Percentiles rank a stretch among this genome's conserved stretches.
These are phyloP conservation scores for Trichoderma atrobrunneum DNA, from an alignment of 2,329 filamentous ascomycete species.

Conservation along the genomic window DNA sequence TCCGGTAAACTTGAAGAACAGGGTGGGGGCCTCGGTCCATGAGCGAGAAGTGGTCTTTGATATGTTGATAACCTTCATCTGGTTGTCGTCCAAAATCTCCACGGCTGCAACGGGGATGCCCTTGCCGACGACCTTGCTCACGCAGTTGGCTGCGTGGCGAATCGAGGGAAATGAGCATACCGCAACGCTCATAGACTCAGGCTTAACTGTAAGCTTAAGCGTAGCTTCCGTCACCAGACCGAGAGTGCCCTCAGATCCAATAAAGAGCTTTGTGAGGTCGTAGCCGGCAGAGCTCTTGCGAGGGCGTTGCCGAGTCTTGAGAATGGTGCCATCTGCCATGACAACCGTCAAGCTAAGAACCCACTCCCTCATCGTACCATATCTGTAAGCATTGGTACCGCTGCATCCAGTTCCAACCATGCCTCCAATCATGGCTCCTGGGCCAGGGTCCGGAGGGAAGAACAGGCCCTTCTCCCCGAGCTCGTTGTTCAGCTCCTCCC, in stretches of 20 bases:
- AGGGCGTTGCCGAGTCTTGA: conserved; percentile 84
- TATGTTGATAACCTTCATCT: conserved; percentile 71
- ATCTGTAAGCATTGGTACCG: conserved; percentile 87
- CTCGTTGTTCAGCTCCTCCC: conserved; percentile 80
- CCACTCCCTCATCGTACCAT: conserved; percentile 95
- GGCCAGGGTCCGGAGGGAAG: conserved; percentile 89
- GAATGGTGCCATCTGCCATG: conserved; percentile 82
- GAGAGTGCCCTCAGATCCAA: conserved; percentile 88
- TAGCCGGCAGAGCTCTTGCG: conserved; percentile 90
- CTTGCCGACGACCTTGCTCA: conserved; percentile 72
- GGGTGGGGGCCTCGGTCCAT: conserved; percentile 71
- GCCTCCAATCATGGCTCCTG: conserved; percentile 88
- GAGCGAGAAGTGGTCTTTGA: conserved; percentile 62
- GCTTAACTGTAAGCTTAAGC: conserved; percentile 79
- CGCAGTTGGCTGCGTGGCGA: conserved; percentile 73
- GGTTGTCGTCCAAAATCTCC: conserved; percentile 87
- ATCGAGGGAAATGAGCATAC: conserved; percentile 61
- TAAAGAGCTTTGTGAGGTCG: conserved; percentile 84
- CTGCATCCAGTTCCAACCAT: conserved; percentile 73
- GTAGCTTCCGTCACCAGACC: conserved; percentile 89
- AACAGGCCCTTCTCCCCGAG: conserved; percentile 73
- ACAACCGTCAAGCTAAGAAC: conserved; percentile 84
- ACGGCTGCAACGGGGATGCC: conserved; percentile 87
- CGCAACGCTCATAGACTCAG: conserved; percentile 76
- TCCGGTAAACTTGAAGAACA: conserved; percentile 83